Evolutionary conservation across 495 filamentous ascomycete species (phyloP).

Genomic region (Bryoglossum gracile): DNA sequence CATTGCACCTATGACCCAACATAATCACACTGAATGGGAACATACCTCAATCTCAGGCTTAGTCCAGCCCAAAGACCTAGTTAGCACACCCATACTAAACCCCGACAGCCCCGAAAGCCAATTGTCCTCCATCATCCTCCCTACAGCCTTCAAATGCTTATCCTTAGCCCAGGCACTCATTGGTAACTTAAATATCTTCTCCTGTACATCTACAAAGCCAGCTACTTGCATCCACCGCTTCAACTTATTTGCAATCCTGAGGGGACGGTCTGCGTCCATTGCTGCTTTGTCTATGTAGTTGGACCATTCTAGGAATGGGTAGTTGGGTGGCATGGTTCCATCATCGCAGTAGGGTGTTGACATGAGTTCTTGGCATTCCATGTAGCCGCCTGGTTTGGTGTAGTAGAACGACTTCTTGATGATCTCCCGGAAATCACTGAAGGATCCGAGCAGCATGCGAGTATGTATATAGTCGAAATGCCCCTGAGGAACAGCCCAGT

Average conservation of each 20-base stretch:
- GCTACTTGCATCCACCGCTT: slow-evolving; percentile 50
- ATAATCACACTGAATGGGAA: neutral
- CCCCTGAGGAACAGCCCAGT: slow-evolving; percentile 21
- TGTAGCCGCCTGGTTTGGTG: slow-evolving; percentile 56
- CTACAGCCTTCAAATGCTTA: slow-evolving; percentile 33
- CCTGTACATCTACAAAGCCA: slow-evolving; percentile 57
- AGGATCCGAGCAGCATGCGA: slow-evolving; percentile 38
- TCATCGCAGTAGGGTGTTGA: slow-evolving; percentile 55
- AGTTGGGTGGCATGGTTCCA: slow-evolving; percentile 40
- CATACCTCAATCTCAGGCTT: slow-evolving; percentile 25
- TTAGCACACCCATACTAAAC: slow-evolving; percentile 16
- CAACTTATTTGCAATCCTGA: slow-evolving; percentile 42
- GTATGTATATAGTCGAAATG: slow-evolving; percentile 44
- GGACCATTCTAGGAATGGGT: slow-evolving; percentile 45
- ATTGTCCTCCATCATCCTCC: slow-evolving; percentile 35
- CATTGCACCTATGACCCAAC: too few relatives aligned
- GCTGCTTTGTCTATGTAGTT: slow-evolving; percentile 41
- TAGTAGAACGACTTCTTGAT: slow-evolving; percentile 36
- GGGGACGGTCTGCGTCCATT: slow-evolving; percentile 42
- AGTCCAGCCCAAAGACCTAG: slow-evolving; percentile 16
- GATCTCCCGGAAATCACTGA: slow-evolving; percentile 37
- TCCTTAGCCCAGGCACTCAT: slow-evolving; percentile 47
- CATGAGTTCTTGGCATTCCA: slow-evolving; percentile 58
- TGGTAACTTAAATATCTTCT: slow-evolving; percentile 48
- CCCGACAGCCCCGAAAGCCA: slow-evolving; percentile 27